Evolutionary conservation across 371 early-diverging fungal genomes (phyloP).

Genomic region (Syncephalastrum racemosum): DNA sequence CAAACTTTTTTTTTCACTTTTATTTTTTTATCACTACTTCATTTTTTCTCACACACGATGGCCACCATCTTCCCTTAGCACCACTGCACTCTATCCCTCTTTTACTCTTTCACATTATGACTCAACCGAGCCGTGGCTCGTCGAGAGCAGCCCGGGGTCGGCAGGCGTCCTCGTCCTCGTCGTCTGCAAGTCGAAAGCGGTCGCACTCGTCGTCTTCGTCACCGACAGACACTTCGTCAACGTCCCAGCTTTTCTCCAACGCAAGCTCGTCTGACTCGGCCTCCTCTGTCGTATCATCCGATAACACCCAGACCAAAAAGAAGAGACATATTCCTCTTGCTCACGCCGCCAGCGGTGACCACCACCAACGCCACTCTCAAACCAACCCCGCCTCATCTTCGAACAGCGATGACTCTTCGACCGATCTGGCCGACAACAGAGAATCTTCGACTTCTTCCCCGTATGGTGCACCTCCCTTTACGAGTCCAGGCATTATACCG

Average conservation of each 20-base stretch:
- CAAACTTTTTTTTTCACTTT: too few relatives aligned
- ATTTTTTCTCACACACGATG: too few relatives aligned
- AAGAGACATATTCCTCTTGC: not conserved
- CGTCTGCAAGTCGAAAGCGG: constrained; percentile 6
- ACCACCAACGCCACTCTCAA: not conserved
- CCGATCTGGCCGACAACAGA: not conserved
- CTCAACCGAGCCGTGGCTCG: not conserved
- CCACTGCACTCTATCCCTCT: too few relatives aligned
- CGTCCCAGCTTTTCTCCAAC: not conserved
- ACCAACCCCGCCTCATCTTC: not conserved
- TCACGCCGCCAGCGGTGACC: not conserved
- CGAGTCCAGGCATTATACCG: not conserved
- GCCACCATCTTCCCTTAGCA: too few relatives aligned
- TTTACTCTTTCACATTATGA: too few relatives aligned
- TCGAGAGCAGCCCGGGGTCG: constrained; percentile 4
- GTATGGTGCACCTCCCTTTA: not conserved
- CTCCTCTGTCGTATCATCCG: not conserved
- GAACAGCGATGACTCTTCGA: constrained; percentile 1
- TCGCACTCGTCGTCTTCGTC: constrained; percentile 9
- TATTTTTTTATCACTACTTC: too few relatives aligned
- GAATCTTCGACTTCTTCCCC: not conserved
- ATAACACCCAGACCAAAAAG: not conserved
- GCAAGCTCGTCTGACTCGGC: constrained; percentile 1
- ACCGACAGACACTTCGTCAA: constrained; percentile 1
- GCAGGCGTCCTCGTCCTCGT: not conserved